Evolutionary conservation across 1,139 yeast genomes (phyloP).

Genomic region (Candida sojae): DNA sequence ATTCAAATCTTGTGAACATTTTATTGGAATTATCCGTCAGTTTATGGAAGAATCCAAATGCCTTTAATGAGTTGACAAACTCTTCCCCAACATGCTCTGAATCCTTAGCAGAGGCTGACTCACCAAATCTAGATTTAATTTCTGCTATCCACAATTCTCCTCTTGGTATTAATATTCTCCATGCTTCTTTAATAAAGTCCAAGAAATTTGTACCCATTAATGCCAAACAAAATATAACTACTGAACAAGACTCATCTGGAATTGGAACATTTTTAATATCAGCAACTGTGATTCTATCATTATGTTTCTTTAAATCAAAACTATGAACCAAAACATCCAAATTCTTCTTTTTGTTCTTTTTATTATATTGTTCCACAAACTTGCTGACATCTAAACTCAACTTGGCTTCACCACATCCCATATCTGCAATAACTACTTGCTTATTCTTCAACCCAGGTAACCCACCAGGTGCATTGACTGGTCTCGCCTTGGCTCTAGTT

Average conservation of each 20-base stretch:
- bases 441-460: slow-evolving; percentile 65
- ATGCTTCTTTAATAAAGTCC: slow-evolving; percentile 88
- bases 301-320: slow-evolving; percentile 85
- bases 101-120: slow-evolving; percentile 29
- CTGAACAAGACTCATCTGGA: slow-evolving; percentile 71
- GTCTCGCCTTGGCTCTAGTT: slow-evolving; percentile 55
- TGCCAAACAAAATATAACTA: slow-evolving; percentile 89
- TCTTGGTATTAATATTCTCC: slow-evolving; percentile 80
- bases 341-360: slow-evolving; percentile 35
- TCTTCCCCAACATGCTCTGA: slow-evolving; percentile 59
- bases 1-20: slow-evolving; percentile 94
- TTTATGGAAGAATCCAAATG: slow-evolving; percentile 84
- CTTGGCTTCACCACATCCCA: slow-evolving; percentile 99
- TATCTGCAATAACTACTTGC: slow-evolving; percentile 82
- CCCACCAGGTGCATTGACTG: slow-evolving; percentile 93
- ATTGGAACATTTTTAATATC: slow-evolving; percentile 91
- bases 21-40: slow-evolving; percentile 84
- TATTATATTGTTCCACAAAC: slow-evolving; percentile 42
- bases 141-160: slow-evolving; percentile 99
- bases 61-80: slow-evolving; percentile 75
- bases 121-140: slow-evolving; percentile 87
- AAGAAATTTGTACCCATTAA: slow-evolving; percentile 96
- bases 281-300: slow-evolving; percentile 89
- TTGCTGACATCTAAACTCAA: slow-evolving; percentile 66
- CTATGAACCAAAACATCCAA: slow-evolving; percentile 72